Evolutionary conservation across 305 asterid species (phyloP), one percentile per base, ranked within the genome.

Genomic region (Fraxinus nigra): DNA sequence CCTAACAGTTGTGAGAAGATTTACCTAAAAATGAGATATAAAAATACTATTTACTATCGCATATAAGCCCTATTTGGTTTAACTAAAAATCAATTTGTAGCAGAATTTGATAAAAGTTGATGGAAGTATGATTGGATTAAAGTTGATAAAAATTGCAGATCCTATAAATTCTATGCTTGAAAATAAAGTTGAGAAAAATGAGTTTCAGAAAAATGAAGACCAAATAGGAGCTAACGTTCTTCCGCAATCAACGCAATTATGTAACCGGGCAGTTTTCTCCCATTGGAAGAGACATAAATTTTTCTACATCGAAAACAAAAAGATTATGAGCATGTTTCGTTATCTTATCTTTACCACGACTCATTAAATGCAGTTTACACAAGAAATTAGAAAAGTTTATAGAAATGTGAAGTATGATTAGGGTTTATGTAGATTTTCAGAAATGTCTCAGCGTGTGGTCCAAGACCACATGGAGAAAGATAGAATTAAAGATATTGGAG

Each of bases 381-480:
- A 20, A 20, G 28, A 61, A 20, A 61, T 61, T 61, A 61, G 32
- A 20, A 22, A 20, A 9, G 32, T 22, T 22, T 7, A 8, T 7
- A 61, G 5, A 61, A 61, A 20, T 22, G 22, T 61, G 70, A 61
- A 61, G 24, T 7, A 18, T 20, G 70, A 61, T 61, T 20, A 75
- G 26, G n/a, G 16, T 6, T 28, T 24, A 34, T 20, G 32, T 40
- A 82, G 48, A 65, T 76, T 18, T 33, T 4, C 4, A 26, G 73
- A 75, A 78, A 83, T n/a, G 72, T 80, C 84, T 70, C 33, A 80
- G 82, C 34, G 83, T 82, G 80, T 77, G 87, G 88, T 73, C 83
- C 83, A 79, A 72, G 51, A 65, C 35, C 73, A 38, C 54, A 34
- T 34, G 73, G 73, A 65, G 73, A 65, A 61, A 65, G 37, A 65